Evolutionary conservation across 2,329 filamentous ascomycete genomes (phyloP).

Genomic region (Lachnellula subtilissima): DNA sequence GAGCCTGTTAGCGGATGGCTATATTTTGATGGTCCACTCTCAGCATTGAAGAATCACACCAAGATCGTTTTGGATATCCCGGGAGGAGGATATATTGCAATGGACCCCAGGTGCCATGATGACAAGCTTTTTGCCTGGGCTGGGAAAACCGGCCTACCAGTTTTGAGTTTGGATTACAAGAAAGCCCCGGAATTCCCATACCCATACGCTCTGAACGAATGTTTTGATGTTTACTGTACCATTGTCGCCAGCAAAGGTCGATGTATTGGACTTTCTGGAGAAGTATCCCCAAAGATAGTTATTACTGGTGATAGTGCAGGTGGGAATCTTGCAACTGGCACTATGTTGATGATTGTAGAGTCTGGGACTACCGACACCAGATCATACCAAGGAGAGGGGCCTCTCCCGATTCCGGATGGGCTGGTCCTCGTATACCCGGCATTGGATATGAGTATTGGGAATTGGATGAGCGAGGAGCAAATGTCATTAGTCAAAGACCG

Average conservation of each 20-base stretch:
- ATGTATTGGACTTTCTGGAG: conserved; percentile 70
- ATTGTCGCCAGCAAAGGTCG: conserved; percentile 67
- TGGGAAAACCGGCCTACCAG: conserved; percentile 77
- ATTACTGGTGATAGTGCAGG: conserved; percentile 78
- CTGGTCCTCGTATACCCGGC: conserved; percentile 84
- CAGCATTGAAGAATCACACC: conserved; percentile 69
- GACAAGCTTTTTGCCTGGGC: conserved; percentile 94
- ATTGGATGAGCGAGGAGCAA: conserved; percentile 99
- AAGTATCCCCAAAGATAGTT: conserved; percentile 60
- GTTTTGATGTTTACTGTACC: conserved; percentile 77
- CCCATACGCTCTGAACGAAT: conserved; percentile 80
- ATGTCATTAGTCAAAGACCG: conserved; percentile 90
- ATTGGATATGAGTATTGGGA: conserved; percentile 94
- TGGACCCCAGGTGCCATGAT: conserved; percentile 91
- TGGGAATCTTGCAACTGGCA: conserved; percentile 73
- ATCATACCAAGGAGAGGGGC: conserved; percentile 49
- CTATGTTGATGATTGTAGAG: conserved; percentile 86
- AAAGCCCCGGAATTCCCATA: conserved; percentile 84
- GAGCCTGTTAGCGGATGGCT: conserved; percentile 84
- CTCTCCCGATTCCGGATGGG: conserved; percentile 71
- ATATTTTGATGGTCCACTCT: conserved; percentile 86
- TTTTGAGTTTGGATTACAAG: conserved; percentile 86
- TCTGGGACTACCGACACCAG: conserved; percentile 54
- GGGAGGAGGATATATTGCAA: conserved; percentile 92
- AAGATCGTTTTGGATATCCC: conserved; percentile 85